Percentiles rank a stretch among this genome's conserved stretches.
phyloP scores from a whole-genome alignment of 768 basidiomycete species.

The Candolleomyces aberdarensis region DNA sequence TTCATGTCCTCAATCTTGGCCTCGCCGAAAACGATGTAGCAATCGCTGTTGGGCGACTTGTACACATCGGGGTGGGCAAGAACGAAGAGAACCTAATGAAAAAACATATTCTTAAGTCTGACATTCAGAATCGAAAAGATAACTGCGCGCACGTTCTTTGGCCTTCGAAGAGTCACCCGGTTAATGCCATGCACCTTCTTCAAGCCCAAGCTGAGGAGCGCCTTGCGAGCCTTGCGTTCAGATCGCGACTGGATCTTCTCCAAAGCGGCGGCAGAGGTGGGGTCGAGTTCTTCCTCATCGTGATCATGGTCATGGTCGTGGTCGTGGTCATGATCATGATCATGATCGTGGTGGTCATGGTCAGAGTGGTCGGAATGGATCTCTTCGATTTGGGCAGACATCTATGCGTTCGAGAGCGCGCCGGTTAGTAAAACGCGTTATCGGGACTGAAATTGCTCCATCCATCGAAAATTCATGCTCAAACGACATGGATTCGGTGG shows the following conservation, averaged over 20 bases:
- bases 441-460: slow-evolving; percentile 24
- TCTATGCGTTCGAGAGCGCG: slow-evolving; percentile 35
- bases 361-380: slow-evolving; percentile 77
- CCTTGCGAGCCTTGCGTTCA: slow-evolving; percentile 95
- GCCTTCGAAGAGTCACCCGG: slow-evolving; percentile 89
- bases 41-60: slow-evolving; percentile 96
- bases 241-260: slow-evolving; percentile 94
- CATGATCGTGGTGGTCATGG: slow-evolving; percentile 42
- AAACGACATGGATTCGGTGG: background rate
- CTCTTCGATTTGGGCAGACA: slow-evolving; percentile 86
- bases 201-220: slow-evolving; percentile 84
- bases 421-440: slow-evolving; percentile 23
- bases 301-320: slow-evolving; percentile 54
- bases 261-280: slow-evolving; percentile 77
- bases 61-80: slow-evolving; percentile 94
- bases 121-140: background rate
- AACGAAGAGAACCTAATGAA: slow-evolving; percentile 78
- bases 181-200: slow-evolving; percentile 93
- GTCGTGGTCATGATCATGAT: slow-evolving; percentile 37
- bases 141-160: slow-evolving; percentile 74
- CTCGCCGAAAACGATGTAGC: slow-evolving; percentile 99
- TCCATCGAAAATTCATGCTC: slow-evolving; percentile 26
- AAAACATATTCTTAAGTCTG: background rate
- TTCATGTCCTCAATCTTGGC: slow-evolving; percentile 94
- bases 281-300: slow-evolving; percentile 60